Conservation (phyloP, 2,329 filamentous ascomycete species). For the Magnaporthiopsis rhizophila region DNA sequence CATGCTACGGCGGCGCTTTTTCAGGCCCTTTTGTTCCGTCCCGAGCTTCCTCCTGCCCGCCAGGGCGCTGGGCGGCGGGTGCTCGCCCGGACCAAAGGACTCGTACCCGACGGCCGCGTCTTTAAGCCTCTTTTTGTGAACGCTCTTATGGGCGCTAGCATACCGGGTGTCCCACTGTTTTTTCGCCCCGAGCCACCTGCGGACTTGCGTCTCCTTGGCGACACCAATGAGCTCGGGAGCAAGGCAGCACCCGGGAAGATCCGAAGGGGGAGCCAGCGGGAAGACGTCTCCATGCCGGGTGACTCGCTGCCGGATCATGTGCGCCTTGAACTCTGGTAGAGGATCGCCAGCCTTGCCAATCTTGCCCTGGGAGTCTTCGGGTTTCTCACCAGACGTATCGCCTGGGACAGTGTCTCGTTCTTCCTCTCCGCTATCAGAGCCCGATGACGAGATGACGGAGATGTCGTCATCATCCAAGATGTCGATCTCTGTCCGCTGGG, state of each 20-base stretch:
- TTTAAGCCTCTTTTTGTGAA: constrained; percentile 65
- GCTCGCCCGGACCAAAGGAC: constrained; percentile 61
- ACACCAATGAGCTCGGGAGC: constrained; percentile 61
- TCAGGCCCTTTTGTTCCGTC: constrained; percentile 34
- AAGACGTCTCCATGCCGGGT: constrained; percentile 69
- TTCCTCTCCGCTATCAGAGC: constrained; percentile 19
- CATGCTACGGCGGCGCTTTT: constrained; percentile 52
- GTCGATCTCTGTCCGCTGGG: constrained; percentile 72
- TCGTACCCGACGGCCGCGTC: constrained; percentile 68
- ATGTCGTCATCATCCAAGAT: constrained; percentile 72
- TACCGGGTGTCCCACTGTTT: constrained; percentile 67
- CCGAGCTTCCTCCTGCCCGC: constrained; percentile 57
- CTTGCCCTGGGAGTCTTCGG: constrained; percentile 18
- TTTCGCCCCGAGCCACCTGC: constrained; percentile 75
- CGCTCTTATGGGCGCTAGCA: constrained; percentile 56
- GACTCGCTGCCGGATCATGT: constrained; percentile 90
- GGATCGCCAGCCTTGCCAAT: constrained; percentile 84
- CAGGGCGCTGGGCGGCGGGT: constrained; percentile 75
- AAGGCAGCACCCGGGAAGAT: constrained; percentile 59
- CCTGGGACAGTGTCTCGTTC: not conserved
- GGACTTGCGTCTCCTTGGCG: constrained; percentile 70
- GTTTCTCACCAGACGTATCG: constrained; percentile 2
- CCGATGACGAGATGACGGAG: constrained; percentile 62
- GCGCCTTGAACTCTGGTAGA: constrained; percentile 67
- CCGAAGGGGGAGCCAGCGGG: constrained; percentile 53